Conservation (phyloP, 352 stramenopile genomes). For the Pythium pectinolyticum region DNA sequence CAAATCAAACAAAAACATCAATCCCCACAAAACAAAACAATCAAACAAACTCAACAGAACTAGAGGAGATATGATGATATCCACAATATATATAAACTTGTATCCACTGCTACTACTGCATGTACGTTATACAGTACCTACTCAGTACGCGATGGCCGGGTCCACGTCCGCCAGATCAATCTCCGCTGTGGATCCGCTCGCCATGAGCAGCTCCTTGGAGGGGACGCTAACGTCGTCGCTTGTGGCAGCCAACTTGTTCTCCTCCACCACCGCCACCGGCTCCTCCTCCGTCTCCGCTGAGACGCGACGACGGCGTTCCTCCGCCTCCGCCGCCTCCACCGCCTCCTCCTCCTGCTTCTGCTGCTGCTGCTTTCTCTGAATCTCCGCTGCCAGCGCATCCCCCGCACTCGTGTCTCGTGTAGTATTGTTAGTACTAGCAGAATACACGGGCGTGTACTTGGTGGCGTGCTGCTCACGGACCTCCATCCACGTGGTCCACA, state of each 20-base stretch:
- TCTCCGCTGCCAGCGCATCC: slow-evolving; percentile 23
- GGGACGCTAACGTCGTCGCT: too few species aligned
- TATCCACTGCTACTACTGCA: background rate
- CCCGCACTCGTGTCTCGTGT: slow-evolving; percentile 13
- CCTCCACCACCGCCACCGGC: background rate
- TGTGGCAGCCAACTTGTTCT: too few species aligned
- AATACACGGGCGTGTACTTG: slow-evolving; percentile 46
- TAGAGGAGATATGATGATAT: background rate
- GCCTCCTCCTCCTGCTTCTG: slow-evolving; percentile 1
- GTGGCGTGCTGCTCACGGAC: slow-evolving; percentile 68
- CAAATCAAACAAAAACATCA: too few species aligned
- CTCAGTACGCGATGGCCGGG: slow-evolving; percentile 27
- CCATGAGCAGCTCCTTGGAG: too few species aligned
- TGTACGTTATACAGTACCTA: background rate
- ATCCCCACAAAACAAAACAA: background rate
- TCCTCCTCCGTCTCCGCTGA: background rate
- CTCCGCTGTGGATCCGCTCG: too few species aligned
- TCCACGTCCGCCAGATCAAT: slow-evolving; percentile 5
- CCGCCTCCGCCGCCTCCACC: background rate
- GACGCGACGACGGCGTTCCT: background rate
- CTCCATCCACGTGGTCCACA: slow-evolving; percentile 85
- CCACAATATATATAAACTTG: background rate
- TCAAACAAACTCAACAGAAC: too few species aligned
- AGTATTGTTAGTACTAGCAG: slow-evolving; percentile 14
- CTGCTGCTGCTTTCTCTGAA: slow-evolving; percentile 22